phyloP scores from a whole-genome alignment of 169 alveolate genomes.

The Plasmodium sp. region DNA sequence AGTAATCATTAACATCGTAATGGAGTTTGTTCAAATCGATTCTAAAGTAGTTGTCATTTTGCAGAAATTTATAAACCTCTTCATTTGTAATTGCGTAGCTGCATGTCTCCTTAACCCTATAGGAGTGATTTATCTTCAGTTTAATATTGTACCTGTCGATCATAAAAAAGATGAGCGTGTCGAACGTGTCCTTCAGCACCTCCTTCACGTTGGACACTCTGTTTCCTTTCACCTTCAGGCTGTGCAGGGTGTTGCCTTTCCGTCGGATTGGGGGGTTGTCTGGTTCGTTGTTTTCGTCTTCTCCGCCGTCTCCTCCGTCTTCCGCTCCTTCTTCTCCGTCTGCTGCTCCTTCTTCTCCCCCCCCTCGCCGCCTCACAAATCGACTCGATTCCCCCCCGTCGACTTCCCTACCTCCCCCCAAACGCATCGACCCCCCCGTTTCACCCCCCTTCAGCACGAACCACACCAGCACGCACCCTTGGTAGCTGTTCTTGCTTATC shows the following conservation, averaged over 20 bases:
- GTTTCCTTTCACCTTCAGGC: constrained; percentile 12
- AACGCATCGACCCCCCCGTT: not conserved
- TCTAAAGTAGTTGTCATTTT: constrained; percentile 11
- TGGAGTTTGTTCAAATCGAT: constrained; percentile 46
- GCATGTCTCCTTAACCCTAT: constrained; percentile 4
- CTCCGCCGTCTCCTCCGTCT: not conserved
- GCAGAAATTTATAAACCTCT: constrained; percentile 20
- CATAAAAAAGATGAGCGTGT: constrained; percentile 16
- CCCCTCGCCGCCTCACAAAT: not conserved
- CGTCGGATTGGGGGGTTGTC: too few relatives aligned
- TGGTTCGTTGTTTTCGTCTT: too few relatives aligned
- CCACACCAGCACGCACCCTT: constrained; percentile 9
- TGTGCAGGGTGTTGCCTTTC: not conserved
- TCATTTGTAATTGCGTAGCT: constrained; percentile 15
- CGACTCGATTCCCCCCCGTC: not conserved
- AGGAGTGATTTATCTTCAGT: constrained; percentile 15
- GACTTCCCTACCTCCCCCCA: not conserved
- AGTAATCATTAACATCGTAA: constrained; percentile 34
- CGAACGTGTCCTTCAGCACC: constrained; percentile 24
- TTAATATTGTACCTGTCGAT: constrained; percentile 19
- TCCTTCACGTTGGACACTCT: constrained; percentile 6
- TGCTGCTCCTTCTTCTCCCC: not conserved
- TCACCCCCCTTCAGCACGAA: not conserved
- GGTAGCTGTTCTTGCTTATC: constrained; percentile 5
- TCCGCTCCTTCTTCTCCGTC: not conserved